Evolutionary conservation across 768 basidiomycete species (phyloP).

Genomic region (Cystobasidium onofrii): DNA sequence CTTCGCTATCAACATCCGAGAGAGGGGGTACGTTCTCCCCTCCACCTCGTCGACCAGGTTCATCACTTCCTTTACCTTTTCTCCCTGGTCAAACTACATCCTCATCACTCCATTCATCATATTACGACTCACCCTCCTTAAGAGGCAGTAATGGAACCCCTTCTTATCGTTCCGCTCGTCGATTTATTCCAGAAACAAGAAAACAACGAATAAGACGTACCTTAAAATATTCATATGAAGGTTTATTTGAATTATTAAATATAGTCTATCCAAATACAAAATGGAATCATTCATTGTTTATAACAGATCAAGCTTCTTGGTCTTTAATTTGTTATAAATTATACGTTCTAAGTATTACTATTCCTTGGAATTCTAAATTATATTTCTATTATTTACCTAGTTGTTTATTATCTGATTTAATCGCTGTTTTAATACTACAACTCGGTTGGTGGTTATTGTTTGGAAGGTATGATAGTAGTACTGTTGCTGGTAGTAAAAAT

Average conservation of each 20-base stretch:
- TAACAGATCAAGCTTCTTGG: conserved; percentile 5
- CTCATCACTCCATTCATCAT: too few species aligned
- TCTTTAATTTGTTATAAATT: not conserved
- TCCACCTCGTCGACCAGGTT: too few species aligned
- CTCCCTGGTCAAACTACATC: too few species aligned
- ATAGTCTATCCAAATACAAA: not conserved
- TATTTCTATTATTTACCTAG: not conserved
- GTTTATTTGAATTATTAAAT: not conserved
- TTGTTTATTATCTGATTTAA: not conserved
- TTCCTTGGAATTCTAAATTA: not conserved
- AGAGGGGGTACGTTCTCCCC: too few species aligned
- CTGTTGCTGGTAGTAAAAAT: too few species aligned
- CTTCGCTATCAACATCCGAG: too few species aligned
- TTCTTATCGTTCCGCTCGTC: too few species aligned
- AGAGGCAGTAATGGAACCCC: too few species aligned
- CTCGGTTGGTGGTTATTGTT: not conserved
- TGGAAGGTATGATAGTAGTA: not conserved
- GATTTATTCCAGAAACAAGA: not conserved
- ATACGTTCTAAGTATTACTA: not conserved
- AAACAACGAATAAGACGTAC: not conserved
- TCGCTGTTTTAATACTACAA: not conserved
- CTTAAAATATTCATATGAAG: not conserved
- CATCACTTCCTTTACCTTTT: too few species aligned
- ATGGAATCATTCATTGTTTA: not conserved
- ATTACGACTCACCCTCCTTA: too few species aligned